Conservation (phyloP, 371 early-diverging fungal genomes). For the Hamiltosporidium tvaerminnensis region DNA sequence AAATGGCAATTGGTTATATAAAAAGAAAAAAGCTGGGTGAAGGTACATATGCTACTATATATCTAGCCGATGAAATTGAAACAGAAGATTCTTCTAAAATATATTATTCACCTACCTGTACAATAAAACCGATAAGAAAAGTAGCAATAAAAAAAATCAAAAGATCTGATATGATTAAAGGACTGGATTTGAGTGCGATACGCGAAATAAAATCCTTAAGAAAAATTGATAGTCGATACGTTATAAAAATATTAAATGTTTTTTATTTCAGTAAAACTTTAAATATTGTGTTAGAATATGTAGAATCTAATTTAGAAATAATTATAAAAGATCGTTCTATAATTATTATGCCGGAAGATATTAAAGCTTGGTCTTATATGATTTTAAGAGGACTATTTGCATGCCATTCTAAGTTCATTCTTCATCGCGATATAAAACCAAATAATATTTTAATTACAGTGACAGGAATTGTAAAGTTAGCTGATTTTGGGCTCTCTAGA, state of each 20-base stretch:
- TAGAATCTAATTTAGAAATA: constrained; percentile 81
- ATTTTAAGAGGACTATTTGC: constrained; percentile 74
- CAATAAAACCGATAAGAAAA: constrained; percentile 55
- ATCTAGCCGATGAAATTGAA: constrained; percentile 56
- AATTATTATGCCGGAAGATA: constrained; percentile 80
- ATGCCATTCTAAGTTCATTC: constrained; percentile 72
- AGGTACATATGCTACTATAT: constrained; percentile 60
- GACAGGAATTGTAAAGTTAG: constrained; percentile 79
- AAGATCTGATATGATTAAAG: constrained; percentile 32
- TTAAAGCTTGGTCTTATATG: constrained; percentile 95
- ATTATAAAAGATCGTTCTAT: constrained; percentile 80
- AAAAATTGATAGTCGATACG: constrained; percentile 26
- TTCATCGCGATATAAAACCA: constrained; percentile 97
- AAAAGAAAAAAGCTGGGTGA: constrained; percentile 54
- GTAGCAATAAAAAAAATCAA: constrained; percentile 54
- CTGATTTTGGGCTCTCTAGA: constrained; percentile 93
- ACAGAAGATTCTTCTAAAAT: constrained; percentile 62
- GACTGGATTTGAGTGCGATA: constrained; percentile 77
- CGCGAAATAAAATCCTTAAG: constrained; percentile 69
- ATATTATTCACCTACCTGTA: constrained; percentile 76
- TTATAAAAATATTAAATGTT: constrained; percentile 66
- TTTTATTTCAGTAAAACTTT: constrained; percentile 73
- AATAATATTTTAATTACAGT: constrained; percentile 82
- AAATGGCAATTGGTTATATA: neutral
- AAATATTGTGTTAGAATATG: constrained; percentile 79